Base-by-base conservation (phyloP, 2,329 filamentous ascomycete species). In the Aspergillus sp. region DNA sequence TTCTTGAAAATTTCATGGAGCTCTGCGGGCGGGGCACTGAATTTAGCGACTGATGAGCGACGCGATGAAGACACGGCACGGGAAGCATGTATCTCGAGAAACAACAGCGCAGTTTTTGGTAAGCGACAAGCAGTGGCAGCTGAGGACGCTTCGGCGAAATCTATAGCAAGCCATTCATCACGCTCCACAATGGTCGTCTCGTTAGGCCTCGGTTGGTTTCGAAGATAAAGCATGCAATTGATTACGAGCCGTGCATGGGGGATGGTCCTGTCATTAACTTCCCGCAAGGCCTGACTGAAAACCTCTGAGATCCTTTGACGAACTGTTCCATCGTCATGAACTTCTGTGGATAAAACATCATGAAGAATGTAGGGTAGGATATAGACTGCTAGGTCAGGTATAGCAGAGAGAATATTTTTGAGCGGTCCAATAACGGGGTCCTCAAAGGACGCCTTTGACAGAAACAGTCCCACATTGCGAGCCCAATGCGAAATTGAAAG, bases 361-460 rank as follows among this genome's bases (percentile, higher is more conserved):
- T 99, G 96, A 3, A 96, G 80, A 55, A 98, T 84, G 65, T 91
- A 96, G 0, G 93, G 92, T 53, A 98, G 88, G 0, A 91, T 81
- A 47, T 87, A 84, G 61, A 88, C 84, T 0, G 92, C 89, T 69
- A 97, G 87, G 0, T 85, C 84, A 46, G 85, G 82, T 26, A 94
- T 85, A 12, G 83, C 81, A 12, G 80, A 75, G 4, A 97, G 78
- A 45, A 95, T 83, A 5, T 85, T 84, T 1, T 84, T 80, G 24
- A 98, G 76, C 2, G 89, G 84, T 11, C 84, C 84, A 46, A 97
- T 80, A 2, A 96, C 80, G 14, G 89, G 84, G 60, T 91, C 88
- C 18, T 85, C 78, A 0, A 81, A 74, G 10, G 86, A 82, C 54
- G 83, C 84, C 47, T 80, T 81, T 39, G 84, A 85, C 60, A 96